Base-by-base conservation (phyloP, 2,329 filamentous ascomycete species). In the Alternaria brassicae region DNA sequence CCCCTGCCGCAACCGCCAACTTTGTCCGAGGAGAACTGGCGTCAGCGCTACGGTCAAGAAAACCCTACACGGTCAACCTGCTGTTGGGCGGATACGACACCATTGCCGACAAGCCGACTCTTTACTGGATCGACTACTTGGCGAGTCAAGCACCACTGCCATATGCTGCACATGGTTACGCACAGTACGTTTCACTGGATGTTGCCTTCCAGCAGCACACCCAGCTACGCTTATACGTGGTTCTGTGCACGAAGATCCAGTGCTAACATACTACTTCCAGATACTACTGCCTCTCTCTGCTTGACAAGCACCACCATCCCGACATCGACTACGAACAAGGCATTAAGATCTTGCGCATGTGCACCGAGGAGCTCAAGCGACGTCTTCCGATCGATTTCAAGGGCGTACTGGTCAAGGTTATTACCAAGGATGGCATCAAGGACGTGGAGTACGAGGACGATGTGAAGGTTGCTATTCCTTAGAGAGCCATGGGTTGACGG, bases 301-400 rank as follows among this genome's bases (percentile, higher is more conserved):
- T 99, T 51, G 95, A 99, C 83, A 99, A 99, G 84, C 95, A 99
- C 79, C 95, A 99, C 79, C 91, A 97, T 75, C 94, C 95, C 47
- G 90, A 97, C 75, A 98, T 99, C 79, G 87, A 86, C 62, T 88
- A 95, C 54, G 93, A 91, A 63, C 87, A 96, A 79, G 95, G 95
- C 57, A 87, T 97, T 81, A 95, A 97, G 84, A 88, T 99, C 64
- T 83, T 99, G 73, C 89, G 88, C 72, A 91, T 97, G 89, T 99
- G 95, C 83, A 95, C 92, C 69, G 93, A 98, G 79, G 95, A 99
- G 84, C 83, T 99, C 77, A 97, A 97, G 87, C 89, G 95, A 78
- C 88, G 96, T 81, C 87, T 99, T 84, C 95, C 95, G 60, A 93
- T 99, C 77, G 95, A 99, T 79, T 99, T 98, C 87, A 99, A 99